phyloP scores from a whole-genome alignment of 768 basidiomycete species.

The Pleurotus djamor region DNA sequence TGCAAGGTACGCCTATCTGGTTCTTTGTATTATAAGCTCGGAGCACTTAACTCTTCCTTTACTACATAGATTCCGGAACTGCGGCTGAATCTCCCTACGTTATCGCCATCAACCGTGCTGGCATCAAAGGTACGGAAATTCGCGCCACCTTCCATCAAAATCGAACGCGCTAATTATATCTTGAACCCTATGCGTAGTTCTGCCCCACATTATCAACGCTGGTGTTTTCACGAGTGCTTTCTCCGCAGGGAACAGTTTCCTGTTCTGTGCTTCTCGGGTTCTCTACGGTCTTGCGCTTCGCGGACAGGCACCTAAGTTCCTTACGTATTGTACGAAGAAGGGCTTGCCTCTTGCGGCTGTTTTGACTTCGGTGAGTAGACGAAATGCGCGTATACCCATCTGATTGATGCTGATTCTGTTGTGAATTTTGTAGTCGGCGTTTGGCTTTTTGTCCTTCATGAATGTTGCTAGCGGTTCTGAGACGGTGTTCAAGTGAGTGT shows the following conservation, averaged over 20 bases:
- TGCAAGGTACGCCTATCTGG: conserved; percentile 22
- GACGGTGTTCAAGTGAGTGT: conserved; percentile 51
- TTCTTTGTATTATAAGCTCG: too few relatives aligned
- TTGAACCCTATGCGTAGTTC: conserved; percentile 32
- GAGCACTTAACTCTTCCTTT: not conserved
- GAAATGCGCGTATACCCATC: not conserved
- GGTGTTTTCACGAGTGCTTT: conserved; percentile 68
- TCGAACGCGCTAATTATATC: conserved; percentile 13
- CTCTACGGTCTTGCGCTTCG: conserved; percentile 52
- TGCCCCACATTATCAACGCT: conserved; percentile 72
- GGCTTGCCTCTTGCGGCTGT: conserved; percentile 43
- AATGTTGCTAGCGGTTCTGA: conserved; percentile 50
- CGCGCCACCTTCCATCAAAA: not conserved
- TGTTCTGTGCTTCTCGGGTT: conserved; percentile 52
- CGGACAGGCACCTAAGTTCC: conserved; percentile 43
- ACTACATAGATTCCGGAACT: conserved; percentile 38
- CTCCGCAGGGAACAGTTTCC: conserved; percentile 66
- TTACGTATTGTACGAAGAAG: conserved; percentile 40
- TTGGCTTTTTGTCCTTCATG: conserved; percentile 62
- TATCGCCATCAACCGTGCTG: conserved; percentile 70
- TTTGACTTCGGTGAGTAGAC: conserved; percentile 22
- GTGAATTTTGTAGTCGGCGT: conserved; percentile 30
- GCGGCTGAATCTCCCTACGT: conserved; percentile 83
- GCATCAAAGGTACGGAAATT: conserved; percentile 49
- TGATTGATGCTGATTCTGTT: conserved; percentile 2